Conservation (phyloP, 2,329 filamentous ascomycete genomes). For the Incumbomyces lentus region DNA sequence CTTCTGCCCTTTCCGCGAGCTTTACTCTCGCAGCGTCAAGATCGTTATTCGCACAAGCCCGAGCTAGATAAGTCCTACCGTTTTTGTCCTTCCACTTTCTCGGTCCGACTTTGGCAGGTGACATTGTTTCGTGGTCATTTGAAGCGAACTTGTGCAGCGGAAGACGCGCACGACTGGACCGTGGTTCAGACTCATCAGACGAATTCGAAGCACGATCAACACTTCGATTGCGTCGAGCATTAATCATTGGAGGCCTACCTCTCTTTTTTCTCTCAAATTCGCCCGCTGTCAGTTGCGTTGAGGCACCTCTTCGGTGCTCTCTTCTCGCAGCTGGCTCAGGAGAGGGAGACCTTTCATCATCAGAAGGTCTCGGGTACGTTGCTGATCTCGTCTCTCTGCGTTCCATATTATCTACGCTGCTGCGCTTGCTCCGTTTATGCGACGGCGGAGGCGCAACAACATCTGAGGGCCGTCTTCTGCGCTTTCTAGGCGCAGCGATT, state of each 20-base stretch:
- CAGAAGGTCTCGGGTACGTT: slow-evolving; percentile 22
- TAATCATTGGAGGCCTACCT: slow-evolving; percentile 30
- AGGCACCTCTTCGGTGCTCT: slow-evolving; percentile 20
- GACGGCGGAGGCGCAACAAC: slow-evolving; percentile 13
- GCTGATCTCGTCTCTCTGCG: slow-evolving; percentile 23
- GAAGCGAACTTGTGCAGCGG: slow-evolving; percentile 31
- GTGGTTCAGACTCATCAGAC: slow-evolving; percentile 30
- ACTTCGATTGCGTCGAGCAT: slow-evolving; percentile 35
- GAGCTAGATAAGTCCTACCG: slow-evolving; percentile 80
- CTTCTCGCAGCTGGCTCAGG: slow-evolving; percentile 16
- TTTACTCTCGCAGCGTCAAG: slow-evolving; percentile 66
- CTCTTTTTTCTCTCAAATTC: slow-evolving; percentile 25
- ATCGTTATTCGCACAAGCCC: slow-evolving; percentile 78
- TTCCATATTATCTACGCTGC: slow-evolving; percentile 15
- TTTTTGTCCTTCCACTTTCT: slow-evolving; percentile 88
- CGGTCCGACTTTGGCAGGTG: slow-evolving; percentile 56
- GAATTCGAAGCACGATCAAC: slow-evolving; percentile 30
- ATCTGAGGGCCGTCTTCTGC: slow-evolving; percentile 18
- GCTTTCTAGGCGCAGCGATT: slow-evolving; percentile 9
- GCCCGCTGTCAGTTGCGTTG: slow-evolving; percentile 20
- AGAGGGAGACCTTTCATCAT: slow-evolving; percentile 22
- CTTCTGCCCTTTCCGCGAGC: slow-evolving; percentile 68
- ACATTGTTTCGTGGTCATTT: slow-evolving; percentile 40
- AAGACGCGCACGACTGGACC: slow-evolving; percentile 25
- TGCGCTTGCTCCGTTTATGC: slow-evolving; percentile 13